Base-by-base conservation (phyloP, 352 stramenopile species). In the Pythium monospermum region DNA sequence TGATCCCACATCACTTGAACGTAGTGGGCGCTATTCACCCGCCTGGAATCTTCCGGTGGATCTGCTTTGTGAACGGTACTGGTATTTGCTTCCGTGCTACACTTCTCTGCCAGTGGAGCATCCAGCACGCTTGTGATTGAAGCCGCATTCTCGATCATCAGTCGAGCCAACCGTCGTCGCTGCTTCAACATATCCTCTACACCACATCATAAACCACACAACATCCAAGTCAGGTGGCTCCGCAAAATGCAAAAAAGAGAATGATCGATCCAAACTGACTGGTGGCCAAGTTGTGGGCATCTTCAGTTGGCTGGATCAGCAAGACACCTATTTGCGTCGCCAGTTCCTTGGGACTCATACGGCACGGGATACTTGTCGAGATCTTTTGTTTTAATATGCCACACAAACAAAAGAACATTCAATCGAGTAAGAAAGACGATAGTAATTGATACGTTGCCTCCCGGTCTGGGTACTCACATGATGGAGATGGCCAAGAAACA, bases 91-190 rank as follows among this genome's bases (percentile, higher is more conserved):
- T 18, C 8, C 12, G 26, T n/a, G n/a, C n/a, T n/a, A 21, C 42
- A 32, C 36, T 82, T 69, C 43, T 82, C 79, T 4, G 73, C 66
- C 0, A 83, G 49, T 12, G n/a, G n/a, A n/a, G n/a, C n/a, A n/a
- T n/a, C n/a, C n/a, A n/a, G n/a, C n/a, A n/a, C n/a, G n/a, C n/a
- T n/a, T n/a, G n/a, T n/a, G n/a, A n/a, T n/a, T n/a, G n/a, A n/a
- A n/a, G n/a, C n/a, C n/a, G n/a, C n/a, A 33, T 85, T 57, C 40
- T 71, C 67, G 35, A 87, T 85, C 16, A 87, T 31, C 6, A 82
- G 64, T 22, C 69, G 60, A 16, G 71, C 69, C 26, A 87, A 41
- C 16, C 52, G 59, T 38, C 74, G 66, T 13, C 72, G 42, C 30
- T 59, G 67, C 6, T 55, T 69, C n/a, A 67, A 57, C 48, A 64